Percentiles rank a stretch among this genome's conserved stretches.
These are phyloP conservation scores for Sclerotinia borealis DNA, from an alignment of 2,329 filamentous ascomycete genomes.

Conservation along the genomic window DNA sequence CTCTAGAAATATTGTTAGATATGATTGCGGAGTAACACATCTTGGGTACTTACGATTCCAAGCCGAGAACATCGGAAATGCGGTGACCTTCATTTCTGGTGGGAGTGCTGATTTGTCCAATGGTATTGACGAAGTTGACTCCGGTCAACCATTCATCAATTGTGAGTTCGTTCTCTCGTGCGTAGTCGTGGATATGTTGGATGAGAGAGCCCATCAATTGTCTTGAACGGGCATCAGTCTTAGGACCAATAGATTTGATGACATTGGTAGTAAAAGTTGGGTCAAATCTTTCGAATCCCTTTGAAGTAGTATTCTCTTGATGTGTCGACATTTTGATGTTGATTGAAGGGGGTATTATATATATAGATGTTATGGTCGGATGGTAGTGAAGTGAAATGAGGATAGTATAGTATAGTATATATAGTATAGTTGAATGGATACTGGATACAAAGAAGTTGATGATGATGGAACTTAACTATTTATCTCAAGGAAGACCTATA, in stretches of 20 bases:
- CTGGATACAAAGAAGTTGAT: not conserved
- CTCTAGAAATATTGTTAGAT: conserved; percentile 34
- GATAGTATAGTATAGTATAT: not conserved
- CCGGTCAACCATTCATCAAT: conserved; percentile 72
- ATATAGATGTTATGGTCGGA: not conserved
- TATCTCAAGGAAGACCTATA: not conserved
- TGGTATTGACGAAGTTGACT: conserved; percentile 68
- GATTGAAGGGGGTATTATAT: not conserved
- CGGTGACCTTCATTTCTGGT: conserved; percentile 69
- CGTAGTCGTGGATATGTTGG: conserved; percentile 71
- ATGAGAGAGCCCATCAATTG: conserved; percentile 59
- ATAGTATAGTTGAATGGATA: not conserved
- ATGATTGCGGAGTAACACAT: not conserved
- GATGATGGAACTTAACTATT: not conserved
- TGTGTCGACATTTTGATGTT: conserved; percentile 7
- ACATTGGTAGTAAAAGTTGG: conserved; percentile 71
- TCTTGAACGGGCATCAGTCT: conserved; percentile 58
- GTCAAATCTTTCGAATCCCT: conserved; percentile 48
- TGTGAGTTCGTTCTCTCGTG: conserved; percentile 69
- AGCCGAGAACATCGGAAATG: conserved; percentile 65
- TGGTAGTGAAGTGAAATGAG: not conserved
- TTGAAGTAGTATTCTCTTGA: not conserved
- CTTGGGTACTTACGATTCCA: conserved; percentile 56
- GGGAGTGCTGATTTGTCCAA: conserved; percentile 60
- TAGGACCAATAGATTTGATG: conserved; percentile 66